phyloP scores from a whole-genome alignment of 2,329 filamentous ascomycete genomes.

The Parastagonospora avenae region DNA sequence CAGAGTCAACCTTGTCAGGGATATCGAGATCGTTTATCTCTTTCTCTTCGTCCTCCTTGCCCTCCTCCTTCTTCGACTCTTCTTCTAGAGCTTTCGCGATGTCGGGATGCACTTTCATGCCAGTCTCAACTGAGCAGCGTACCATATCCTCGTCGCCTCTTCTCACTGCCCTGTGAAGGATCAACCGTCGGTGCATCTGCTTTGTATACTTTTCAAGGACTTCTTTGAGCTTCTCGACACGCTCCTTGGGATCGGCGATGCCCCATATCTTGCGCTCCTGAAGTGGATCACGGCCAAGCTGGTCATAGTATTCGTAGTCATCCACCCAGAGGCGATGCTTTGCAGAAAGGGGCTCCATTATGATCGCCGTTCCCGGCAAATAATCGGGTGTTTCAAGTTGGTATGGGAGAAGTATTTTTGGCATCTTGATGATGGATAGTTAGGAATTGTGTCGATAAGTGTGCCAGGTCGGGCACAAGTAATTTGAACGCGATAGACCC shows the following conservation, averaged over 20 bases:
- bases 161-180: background rate
- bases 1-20: background rate
- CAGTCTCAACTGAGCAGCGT: background rate
- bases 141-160: conserved; percentile 6
- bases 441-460: background rate
- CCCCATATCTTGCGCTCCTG: conserved; percentile 5
- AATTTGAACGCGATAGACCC: background rate
- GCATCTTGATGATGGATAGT: background rate
- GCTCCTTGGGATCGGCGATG: background rate
- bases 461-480: background rate
- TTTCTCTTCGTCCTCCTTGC: background rate
- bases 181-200: conserved; percentile 1
- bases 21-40: background rate
- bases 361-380: background rate
- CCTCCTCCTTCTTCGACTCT: background rate
- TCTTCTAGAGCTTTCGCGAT: background rate
- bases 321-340: background rate
- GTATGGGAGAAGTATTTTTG: background rate
- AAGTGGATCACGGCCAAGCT: conserved; percentile 6
- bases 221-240: conserved; percentile 1
- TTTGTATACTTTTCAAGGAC: conserved; percentile 3
- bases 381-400: background rate
- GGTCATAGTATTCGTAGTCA: conserved; percentile 8
- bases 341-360: background rate
- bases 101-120: background rate